Base-by-base conservation (phyloP, 768 basidiomycete genomes). In the Mycena metata region DNA sequence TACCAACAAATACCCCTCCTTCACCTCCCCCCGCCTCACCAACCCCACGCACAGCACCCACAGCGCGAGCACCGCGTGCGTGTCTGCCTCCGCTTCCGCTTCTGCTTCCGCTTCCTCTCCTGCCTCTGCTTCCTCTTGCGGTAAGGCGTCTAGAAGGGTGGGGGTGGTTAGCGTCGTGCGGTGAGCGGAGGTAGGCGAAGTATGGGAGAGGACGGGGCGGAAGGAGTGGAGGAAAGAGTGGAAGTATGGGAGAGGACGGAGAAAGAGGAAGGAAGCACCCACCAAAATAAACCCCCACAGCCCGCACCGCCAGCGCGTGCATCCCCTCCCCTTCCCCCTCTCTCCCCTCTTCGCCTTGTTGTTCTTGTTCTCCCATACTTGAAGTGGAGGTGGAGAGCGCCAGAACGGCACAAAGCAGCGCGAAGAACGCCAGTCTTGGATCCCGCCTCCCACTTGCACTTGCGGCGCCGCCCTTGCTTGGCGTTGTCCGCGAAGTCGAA, bases 51-150 rank as follows among this genome's bases (percentile, higher is more conserved):
- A 55, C 23, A 69, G 11, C 15, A 60, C 67, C 63, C 64, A 72
- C 70, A 72, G 35, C 57, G 63, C 70, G 6, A 72, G 51, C 42
- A 72, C 42, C 23, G 70, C 70, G 56, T 69, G 64, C 19, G 30
- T 23, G 33, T 67, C 66, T 15, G 60, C 59, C 24, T 58, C n/a
- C n/a, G 30, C 15, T 54, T 43, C 26, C 35, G 55, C 36, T 39
- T 13, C 33, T 17, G 23, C 26, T 60, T 49, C 23, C 57, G 45
- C 51, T 23, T 42, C 49, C 11, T 23, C 26, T 26, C n/a, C n/a
- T n/a, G n/a, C 17, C 45, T 54, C 30, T 24, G 12, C 10, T 36
- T 36, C 36, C 7, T 6, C 36, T 36, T 36, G 36, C 7, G 36
- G 36, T 12, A 12, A 36, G 12, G n/a, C n/a, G n/a, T n/a, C n/a